Evolutionary conservation across 2,329 filamentous ascomycete genomes (phyloP).

Genomic region (Boeremia exigua): DNA sequence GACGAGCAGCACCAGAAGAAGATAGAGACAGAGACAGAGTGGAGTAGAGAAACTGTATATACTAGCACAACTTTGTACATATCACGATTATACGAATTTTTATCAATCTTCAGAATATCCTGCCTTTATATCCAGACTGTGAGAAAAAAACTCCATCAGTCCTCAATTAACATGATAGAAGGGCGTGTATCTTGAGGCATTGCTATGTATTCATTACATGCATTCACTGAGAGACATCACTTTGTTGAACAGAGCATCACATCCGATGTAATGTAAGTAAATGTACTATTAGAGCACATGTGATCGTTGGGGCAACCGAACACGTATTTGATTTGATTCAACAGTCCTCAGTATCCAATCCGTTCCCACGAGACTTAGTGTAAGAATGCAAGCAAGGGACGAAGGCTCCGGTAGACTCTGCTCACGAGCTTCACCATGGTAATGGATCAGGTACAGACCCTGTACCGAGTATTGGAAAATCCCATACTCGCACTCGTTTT

Average conservation of each 20-base stretch:
- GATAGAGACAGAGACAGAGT: background rate
- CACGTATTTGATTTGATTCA: too few relatives aligned
- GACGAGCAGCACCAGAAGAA: slow-evolving; percentile 10
- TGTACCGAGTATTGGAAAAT: background rate
- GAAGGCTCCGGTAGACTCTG: background rate
- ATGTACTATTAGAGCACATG: too few relatives aligned
- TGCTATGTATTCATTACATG: too few relatives aligned
- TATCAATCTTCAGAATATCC: background rate
- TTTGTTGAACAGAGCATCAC: too few relatives aligned
- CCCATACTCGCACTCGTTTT: background rate
- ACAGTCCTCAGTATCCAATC: background rate
- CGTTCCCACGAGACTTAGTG: background rate
- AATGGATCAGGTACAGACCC: background rate
- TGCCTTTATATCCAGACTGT: background rate
- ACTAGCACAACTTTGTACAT: background rate
- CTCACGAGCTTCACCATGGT: background rate
- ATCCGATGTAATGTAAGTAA: too few relatives aligned
- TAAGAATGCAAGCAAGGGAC: background rate
- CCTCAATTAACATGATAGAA: background rate
- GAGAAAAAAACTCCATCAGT: background rate
- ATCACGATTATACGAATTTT: background rate
- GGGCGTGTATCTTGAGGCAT: too few relatives aligned
- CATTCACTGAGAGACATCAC: too few relatives aligned
- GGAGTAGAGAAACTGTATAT: background rate
- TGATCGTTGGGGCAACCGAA: too few relatives aligned